Percentiles rank a stretch among this genome's conserved stretches.
phyloP scores from a whole-genome alignment of 2,329 filamentous ascomycete genomes.

The Aspergillus sclerotialis region DNA sequence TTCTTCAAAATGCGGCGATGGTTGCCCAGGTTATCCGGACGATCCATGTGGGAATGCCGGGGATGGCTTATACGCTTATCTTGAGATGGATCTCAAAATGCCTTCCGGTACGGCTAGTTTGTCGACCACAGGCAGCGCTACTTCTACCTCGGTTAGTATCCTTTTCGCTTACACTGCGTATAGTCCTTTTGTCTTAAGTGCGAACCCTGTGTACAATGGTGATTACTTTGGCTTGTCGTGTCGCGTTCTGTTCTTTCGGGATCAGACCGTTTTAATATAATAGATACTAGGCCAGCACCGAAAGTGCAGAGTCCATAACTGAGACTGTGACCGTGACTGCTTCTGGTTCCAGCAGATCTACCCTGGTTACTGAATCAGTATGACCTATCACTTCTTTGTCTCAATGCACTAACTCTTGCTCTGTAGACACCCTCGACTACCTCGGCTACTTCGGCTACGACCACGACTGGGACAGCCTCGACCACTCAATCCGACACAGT shows the following conservation, averaged over 20 bases:
- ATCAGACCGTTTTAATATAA: not conserved
- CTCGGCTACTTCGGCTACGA: no score
- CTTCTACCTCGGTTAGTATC: constrained; percentile 21
- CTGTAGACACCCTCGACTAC: not conserved
- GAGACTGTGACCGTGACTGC: constrained; percentile 11
- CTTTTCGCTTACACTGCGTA: not conserved
- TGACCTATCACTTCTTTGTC: not conserved
- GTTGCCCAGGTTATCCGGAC: constrained; percentile 41
- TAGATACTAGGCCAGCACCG: constrained; percentile 7
- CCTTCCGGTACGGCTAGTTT: constrained; percentile 26
- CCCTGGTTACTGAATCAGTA: constrained; percentile 4
- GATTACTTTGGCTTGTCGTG: not conserved
- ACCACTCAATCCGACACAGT: constrained; percentile 4
- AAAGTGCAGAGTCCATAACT: constrained; percentile 2
- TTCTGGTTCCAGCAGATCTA: constrained; percentile 4
- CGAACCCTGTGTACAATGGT: no score
- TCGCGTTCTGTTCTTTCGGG: not conserved
- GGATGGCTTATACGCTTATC: constrained; percentile 37
- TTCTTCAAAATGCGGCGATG: constrained; percentile 27
- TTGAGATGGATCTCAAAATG: constrained; percentile 26
- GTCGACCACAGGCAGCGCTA: constrained; percentile 12
- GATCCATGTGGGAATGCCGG: constrained; percentile 39
- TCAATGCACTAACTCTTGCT: not conserved
- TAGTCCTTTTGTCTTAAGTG: no score
- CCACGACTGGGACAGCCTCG: constrained; percentile 8